Evolutionary conservation across 306 rosid species (phyloP), one percentile per base, ranked within the genome.

Genomic region (Vigna unguiculata): DNA sequence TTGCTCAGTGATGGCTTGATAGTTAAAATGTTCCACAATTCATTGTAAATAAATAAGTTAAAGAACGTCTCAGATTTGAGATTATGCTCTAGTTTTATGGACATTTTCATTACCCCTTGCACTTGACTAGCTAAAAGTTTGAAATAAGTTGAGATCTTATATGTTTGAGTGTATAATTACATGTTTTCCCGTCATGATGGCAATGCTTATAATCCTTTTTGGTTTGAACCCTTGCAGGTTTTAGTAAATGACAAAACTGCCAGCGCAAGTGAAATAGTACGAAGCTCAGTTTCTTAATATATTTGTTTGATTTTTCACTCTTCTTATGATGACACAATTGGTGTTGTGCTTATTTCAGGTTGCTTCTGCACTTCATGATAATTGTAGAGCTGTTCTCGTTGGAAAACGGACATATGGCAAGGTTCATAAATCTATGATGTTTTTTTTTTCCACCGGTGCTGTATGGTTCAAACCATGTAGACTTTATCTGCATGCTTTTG

Each of bases 221-320:
- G 49, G 43, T 53, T 53, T 46, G 22, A 71, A 83, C 75, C 58
- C 41, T 75, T 84, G 82, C 97, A 95, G 98, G 90, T 95, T 83
- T 86, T 95, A 82, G 97, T 95, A 83, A 95, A 95, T 82, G 87
- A 85, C 67, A 90, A 82, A 74, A 95, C 98, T 83, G 99, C 98
- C 6, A 95, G 97, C 84, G 97, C 99, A 38, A 92, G 98, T 85
- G 98, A 95, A 95, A 95, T 95, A 69, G 98, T 95, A 82, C 89
- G 98, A 54, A 59, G 61, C 84, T 83, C 16, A 69, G 16, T 79
- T 74, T 77, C 68, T 72, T 49, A 60, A 45, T 73, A 41, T 24
- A 16, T 76, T 17, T 61, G 13, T 71, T 83, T 86, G 61, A 74
- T 74, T 70, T 75, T 76, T 46, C 54, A 61, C 61, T 78, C 51